Evolutionary conservation across 495 filamentous ascomycete genomes (phyloP).

Genomic region (Penicillium chermesinum): DNA sequence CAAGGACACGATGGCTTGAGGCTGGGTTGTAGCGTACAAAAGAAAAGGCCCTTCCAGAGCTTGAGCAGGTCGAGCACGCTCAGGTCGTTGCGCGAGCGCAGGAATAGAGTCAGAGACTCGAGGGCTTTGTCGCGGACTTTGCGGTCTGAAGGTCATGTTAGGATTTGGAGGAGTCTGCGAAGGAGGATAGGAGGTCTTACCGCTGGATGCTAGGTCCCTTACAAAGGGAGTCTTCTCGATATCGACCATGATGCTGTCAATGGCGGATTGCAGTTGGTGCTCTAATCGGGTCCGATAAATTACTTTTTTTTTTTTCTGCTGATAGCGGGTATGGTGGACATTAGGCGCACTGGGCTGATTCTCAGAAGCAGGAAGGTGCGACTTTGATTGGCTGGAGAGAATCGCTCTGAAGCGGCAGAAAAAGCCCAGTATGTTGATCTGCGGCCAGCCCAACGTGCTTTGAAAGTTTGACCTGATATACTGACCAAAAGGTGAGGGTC

Average conservation of each 20-base stretch:
- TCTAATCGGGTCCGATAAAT: conserved; percentile 25
- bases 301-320: conserved; percentile 29
- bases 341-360: neutral
- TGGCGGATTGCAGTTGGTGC: conserved; percentile 4
- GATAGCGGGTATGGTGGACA: conserved; percentile 23
- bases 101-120: conserved; percentile 70
- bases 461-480: no score
- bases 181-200: conserved; percentile 35
- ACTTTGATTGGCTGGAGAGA: conserved; percentile 2
- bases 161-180: neutral
- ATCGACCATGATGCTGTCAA: conserved; percentile 39
- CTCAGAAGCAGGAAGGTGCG: no score
- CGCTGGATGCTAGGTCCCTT: conserved; percentile 71
- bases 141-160: conserved; percentile 52
- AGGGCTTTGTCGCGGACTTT: conserved; percentile 78
- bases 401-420: neutral
- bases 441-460: no score
- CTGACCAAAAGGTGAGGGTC: no score
- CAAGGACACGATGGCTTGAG: neutral
- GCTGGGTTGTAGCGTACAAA: conserved; percentile 55
- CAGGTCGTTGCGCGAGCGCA: conserved; percentile 62
- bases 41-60: conserved; percentile 96
- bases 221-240: conserved; percentile 63
- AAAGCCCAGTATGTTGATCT: no score
- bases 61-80: conserved; percentile 75